Evolutionary conservation across 2,329 filamentous ascomycete species (phyloP).

Genomic region (Dothiorella sarmentorum): DNA sequence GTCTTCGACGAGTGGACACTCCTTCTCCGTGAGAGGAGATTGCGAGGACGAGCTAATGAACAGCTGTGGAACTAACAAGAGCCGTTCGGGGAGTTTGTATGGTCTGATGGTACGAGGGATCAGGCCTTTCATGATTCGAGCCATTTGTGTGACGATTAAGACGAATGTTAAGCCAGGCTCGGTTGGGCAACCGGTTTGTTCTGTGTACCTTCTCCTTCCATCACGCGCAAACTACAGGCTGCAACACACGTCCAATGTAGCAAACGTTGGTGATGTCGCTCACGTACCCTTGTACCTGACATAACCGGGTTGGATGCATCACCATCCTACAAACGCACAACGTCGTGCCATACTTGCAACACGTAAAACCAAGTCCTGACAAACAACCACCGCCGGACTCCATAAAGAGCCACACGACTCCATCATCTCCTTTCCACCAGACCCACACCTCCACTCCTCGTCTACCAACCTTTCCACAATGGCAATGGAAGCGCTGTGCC

Average conservation of each 20-base stretch:
- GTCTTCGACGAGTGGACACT: slow-evolving; percentile 14
- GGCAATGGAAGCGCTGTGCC: no score
- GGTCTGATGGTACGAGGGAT: background rate
- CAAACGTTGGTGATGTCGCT: background rate
- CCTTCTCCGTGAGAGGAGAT: background rate
- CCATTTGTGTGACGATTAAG: background rate
- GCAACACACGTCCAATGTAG: background rate
- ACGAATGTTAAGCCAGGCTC: background rate
- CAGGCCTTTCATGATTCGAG: background rate
- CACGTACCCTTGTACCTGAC: background rate
- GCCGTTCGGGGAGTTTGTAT: background rate
- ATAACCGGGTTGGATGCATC: background rate
- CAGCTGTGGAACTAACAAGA: background rate
- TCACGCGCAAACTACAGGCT: background rate
- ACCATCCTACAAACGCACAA: background rate
- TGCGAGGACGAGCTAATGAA: background rate
- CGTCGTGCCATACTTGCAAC: background rate
- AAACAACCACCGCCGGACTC: background rate
- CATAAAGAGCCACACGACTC: background rate
- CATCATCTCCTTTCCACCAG: background rate
- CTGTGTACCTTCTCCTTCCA: background rate
- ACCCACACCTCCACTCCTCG: background rate
- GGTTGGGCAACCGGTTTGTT: background rate
- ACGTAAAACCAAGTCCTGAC: background rate
- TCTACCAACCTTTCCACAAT: background rate